Evolutionary conservation across 805 yeast genomes (phyloP).

Genomic region (Zygoascus biomembranicola): DNA sequence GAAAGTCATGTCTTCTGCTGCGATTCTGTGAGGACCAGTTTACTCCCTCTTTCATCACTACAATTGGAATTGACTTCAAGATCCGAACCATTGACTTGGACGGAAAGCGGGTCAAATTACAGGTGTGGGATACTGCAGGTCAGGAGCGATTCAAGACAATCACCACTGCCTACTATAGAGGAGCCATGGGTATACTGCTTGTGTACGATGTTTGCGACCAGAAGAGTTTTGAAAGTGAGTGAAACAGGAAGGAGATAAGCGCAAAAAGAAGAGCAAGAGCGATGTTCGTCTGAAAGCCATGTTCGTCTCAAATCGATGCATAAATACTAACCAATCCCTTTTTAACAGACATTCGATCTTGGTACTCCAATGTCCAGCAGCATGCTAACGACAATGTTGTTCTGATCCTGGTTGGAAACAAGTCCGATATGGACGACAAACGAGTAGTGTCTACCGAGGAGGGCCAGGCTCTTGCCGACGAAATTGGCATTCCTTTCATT

Average conservation of each 20-base stretch:
- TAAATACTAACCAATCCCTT: background rate
- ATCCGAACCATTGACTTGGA: conserved; percentile 92
- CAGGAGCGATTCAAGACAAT: conserved; percentile 97
- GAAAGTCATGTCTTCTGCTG: conserved; percentile 67
- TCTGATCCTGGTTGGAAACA: conserved; percentile 89
- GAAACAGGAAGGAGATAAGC: too few relatives aligned
- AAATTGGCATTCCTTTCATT: conserved; percentile 80
- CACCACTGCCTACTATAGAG: conserved; percentile 96
- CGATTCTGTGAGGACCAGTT: conserved; percentile 95
- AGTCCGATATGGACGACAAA: conserved; percentile 81
- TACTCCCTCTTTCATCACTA: conserved; percentile 93
- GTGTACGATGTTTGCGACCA: conserved; percentile 98
- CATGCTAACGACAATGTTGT: conserved; percentile 97
- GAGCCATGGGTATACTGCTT: conserved; percentile 95
- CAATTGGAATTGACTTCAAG: conserved; percentile 97
- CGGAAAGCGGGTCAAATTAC: conserved; percentile 87
- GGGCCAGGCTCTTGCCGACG: conserved; percentile 82
- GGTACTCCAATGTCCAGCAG: conserved; percentile 94
- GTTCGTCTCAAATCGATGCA: background rate
- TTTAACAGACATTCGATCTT: conserved; percentile 58
- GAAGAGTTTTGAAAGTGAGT: conserved; percentile 65
- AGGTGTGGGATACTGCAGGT: conserved; percentile 99
- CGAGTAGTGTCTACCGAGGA: conserved; percentile 85
- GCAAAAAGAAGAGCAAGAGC: background rate
- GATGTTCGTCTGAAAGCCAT: background rate